Conservation (phyloP, 768 basidiomycete species). For the Suillus hirtellus region DNA sequence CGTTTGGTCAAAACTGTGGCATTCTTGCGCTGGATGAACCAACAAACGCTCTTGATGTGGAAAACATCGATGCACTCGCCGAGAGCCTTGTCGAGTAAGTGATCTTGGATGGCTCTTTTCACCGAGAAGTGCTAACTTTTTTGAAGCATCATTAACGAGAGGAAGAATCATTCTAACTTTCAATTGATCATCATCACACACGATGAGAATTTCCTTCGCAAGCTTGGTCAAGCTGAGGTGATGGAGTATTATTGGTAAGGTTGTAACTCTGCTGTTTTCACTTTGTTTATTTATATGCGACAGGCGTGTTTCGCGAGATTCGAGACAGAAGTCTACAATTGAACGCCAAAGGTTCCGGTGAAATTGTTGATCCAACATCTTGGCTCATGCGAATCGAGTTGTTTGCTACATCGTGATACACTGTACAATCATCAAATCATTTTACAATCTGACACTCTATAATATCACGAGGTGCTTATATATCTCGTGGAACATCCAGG, state of each 20-base stretch:
- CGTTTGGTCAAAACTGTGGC: slow-evolving; percentile 96
- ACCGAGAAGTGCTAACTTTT: slow-evolving; percentile 8
- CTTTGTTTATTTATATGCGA: background rate
- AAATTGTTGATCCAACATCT: slow-evolving; percentile 14
- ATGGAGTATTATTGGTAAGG: slow-evolving; percentile 93
- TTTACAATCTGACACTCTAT: background rate
- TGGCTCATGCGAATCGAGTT: background rate
- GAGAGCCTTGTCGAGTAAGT: slow-evolving; percentile 88
- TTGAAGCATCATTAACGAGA: slow-evolving; percentile 88
- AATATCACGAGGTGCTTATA: background rate
- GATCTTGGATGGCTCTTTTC: background rate
- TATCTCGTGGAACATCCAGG: background rate
- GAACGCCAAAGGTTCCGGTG: slow-evolving; percentile 68
- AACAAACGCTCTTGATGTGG: slow-evolving; percentile 93
- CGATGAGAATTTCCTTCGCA: slow-evolving; percentile 91
- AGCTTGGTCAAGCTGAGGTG: slow-evolving; percentile 87
- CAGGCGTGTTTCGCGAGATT: slow-evolving; percentile 80
- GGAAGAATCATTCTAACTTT: slow-evolving; percentile 87
- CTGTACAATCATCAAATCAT: slow-evolving; percentile 4
- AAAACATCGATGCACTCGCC: slow-evolving; percentile 95
- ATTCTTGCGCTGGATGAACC: slow-evolving; percentile 98
- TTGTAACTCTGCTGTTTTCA: slow-evolving; percentile 1
- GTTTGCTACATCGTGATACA: background rate
- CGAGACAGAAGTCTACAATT: slow-evolving; percentile 77
- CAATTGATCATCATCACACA: slow-evolving; percentile 97